These are phyloP conservation scores for Metarhizium rileyi DNA, from an alignment of 2,329 filamentous ascomycete species.

Conservation along the genomic window DNA sequence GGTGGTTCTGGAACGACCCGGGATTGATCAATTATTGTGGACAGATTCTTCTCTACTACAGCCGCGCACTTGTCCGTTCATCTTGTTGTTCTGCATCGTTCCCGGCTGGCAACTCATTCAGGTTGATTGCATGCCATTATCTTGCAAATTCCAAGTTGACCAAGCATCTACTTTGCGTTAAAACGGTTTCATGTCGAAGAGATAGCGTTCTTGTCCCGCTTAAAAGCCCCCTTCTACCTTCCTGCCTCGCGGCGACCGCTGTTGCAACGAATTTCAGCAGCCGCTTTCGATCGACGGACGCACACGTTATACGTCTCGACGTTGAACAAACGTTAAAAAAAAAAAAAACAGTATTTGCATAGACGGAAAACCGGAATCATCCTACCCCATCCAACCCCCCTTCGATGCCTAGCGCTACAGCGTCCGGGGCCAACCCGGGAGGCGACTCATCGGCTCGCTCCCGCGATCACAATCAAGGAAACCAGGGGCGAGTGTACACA, in stretches of 20 bases:
- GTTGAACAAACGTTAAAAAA: not conserved
- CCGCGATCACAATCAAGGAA: conserved; percentile 67
- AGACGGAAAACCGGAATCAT: not conserved
- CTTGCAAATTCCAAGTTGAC: not conserved
- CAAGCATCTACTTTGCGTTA: not conserved
- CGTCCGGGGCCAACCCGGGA: conserved; percentile 44
- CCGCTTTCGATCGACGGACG: not conserved
- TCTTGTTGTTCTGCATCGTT: not conserved
- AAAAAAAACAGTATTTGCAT: too few relatives aligned
- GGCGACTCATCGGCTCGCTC: conserved; percentile 29
- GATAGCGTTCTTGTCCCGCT: not conserved
- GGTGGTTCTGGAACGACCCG: not conserved
- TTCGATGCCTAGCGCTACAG: conserved; percentile 35
- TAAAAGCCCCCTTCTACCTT: not conserved
- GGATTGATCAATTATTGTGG: not conserved
- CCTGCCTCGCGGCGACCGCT: not conserved
- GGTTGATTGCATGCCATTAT: not conserved
- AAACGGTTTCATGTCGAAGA: not conserved
- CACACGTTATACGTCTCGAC: not conserved
- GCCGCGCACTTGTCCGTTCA: not conserved
- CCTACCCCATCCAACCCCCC: not conserved
- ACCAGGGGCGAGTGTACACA: conserved; percentile 70
- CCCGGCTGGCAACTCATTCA: not conserved
- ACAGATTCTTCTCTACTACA: not conserved
- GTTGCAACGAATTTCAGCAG: not conserved